Evolutionary conservation across 768 basidiomycete species (phyloP), one percentile per base, ranked within the genome.

Genomic region (Kwoniella sp.): DNA sequence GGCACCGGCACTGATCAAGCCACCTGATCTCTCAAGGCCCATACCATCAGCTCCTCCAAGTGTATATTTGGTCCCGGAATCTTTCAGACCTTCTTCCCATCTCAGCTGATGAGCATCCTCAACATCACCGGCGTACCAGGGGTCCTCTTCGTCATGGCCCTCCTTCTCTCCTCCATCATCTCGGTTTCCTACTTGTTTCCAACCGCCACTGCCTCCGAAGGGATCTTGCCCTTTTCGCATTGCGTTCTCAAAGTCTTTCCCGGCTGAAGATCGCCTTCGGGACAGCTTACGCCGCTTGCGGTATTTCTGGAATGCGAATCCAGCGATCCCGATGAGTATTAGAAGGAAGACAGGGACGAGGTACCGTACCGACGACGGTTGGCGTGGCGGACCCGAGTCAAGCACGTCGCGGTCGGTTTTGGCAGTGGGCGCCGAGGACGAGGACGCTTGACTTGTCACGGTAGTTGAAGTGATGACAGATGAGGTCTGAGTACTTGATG

Each of bases 321-420:
- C 66, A 20, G n/a, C 28, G 12, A 73, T 25, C 13, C 63, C 70
- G 31, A 73, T 66, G n/a, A 65, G 20, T 22, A 73, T 64, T 26
- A 73, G 45, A 30, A 68, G 47, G 51, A 73, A 73, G 1, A 73
- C 61, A 25, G 72, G 72, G 12, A 68, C 66, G 38, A 73, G 64
- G 25, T 68, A 70, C 41, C 57, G 29, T 15, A 70, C 51, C 0
- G 63, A 58, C n/a, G 66, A 69, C 3, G 68, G 65, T 59, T 69
- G 68, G 23, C 38, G 29, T 3, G 61, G 57, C 31, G 62, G 63
- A 45, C 60, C 45, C 20, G 61, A 25, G 41, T 48, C 30, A n/a
- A 61, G 23, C 2, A 38, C 13, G n/a, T 51, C 51, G 15, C 34
- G 30, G 31, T 25, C 45, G 29, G 30, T 34, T 3, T 38, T 30